Percentiles rank a stretch among this genome's conserved stretches.
Conservation (phyloP, 106 monocot species). For the Iris macrosiphon region DNA sequence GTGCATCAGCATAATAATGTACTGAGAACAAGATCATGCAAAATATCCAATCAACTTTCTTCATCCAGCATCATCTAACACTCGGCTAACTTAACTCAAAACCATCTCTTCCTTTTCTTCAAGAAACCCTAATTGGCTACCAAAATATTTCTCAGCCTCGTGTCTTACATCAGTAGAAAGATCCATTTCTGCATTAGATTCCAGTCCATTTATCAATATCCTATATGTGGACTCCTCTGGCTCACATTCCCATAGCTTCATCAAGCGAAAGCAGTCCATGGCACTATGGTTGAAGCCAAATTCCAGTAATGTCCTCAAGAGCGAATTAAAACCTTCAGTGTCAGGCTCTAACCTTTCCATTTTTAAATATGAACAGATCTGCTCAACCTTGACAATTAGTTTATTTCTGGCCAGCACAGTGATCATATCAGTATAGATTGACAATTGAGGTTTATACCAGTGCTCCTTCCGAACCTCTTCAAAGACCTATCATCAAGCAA, state of each 20-base stretch:
- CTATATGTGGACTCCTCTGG: constrained; percentile 71
- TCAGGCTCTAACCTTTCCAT: constrained; percentile 46
- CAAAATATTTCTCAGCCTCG: constrained; percentile 55
- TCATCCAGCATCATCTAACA: no score
- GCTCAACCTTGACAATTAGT: constrained; percentile 37
- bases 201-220: constrained; percentile 48
- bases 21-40: no score
- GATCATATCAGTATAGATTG: constrained; percentile 57
- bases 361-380: constrained; percentile 48
- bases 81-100: constrained; percentile 3
- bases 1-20: no score
- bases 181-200: constrained; percentile 49
- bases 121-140: constrained; percentile 47
- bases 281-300: constrained; percentile 46
- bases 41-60: no score
- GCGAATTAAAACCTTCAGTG: constrained; percentile 70
- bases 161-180: constrained; percentile 25
- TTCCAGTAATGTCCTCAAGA: constrained; percentile 50
- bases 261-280: constrained; percentile 73
- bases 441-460: constrained; percentile 73
- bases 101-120: constrained; percentile 27
- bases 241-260: constrained; percentile 80
- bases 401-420: constrained; percentile 47
- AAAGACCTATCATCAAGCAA: constrained; percentile 62
- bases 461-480: constrained; percentile 79